Conservation (phyloP, 352 stramenopile species). For the Pythium monospermum region DNA sequence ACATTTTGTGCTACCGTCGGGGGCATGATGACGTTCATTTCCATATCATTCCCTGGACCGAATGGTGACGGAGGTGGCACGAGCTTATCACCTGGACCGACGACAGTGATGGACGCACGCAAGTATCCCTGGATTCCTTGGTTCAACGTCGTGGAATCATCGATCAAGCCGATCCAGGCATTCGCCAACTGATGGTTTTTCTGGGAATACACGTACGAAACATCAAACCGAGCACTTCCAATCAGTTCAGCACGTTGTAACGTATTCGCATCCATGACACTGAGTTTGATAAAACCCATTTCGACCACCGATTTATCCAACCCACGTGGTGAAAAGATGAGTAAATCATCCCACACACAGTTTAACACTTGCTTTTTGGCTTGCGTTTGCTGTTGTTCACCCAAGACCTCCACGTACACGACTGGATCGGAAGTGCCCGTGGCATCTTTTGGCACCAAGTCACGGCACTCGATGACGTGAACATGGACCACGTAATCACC, state of each 20-base stretch:
- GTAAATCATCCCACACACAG: constrained; percentile 80
- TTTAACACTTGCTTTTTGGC: constrained; percentile 86
- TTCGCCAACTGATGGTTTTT: constrained; percentile 87
- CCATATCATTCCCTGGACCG: constrained; percentile 28
- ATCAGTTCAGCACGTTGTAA: constrained; percentile 87
- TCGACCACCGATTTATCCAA: constrained; percentile 82
- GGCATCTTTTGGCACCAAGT: constrained; percentile 83
- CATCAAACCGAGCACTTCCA: constrained; percentile 80
- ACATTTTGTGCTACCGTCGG: constrained; percentile 65
- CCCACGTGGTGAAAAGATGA: constrained; percentile 74
- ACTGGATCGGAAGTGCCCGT: constrained; percentile 90
- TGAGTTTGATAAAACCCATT: constrained; percentile 75
- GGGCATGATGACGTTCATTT: constrained; percentile 77
- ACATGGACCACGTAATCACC: constrained; percentile 88
- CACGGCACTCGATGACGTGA: constrained; percentile 87
- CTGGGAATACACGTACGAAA: constrained; percentile 85
- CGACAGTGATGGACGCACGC: constrained; percentile 81
- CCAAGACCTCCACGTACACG: constrained; percentile 85
- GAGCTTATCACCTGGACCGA: constrained; percentile 85
- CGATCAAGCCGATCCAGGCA: constrained; percentile 88
- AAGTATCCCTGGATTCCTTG: constrained; percentile 89
- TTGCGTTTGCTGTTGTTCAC: constrained; percentile 77
- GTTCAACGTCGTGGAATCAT: constrained; percentile 75
- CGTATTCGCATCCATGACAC: constrained; percentile 84
- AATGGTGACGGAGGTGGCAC: constrained; percentile 63